Evolutionary conservation across 345 rosid genomes (phyloP).

Genomic region (Clarkia xantiana): DNA sequence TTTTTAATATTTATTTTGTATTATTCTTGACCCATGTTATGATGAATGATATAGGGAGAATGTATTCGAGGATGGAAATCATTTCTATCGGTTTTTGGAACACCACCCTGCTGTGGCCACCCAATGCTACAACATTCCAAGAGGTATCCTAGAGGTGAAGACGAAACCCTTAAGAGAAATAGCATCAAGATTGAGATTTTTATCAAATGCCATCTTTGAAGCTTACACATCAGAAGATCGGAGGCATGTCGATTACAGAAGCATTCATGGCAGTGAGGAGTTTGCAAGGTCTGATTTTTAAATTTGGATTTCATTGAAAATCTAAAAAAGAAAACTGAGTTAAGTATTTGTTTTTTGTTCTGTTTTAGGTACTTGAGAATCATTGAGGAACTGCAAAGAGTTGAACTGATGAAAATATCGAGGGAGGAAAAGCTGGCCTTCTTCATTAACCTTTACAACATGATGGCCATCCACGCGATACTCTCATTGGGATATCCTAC

Average conservation of each 20-base stretch:
- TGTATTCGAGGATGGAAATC: slow-evolving; percentile 70
- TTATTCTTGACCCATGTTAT: slow-evolving; percentile 6
- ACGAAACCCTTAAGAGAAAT: slow-evolving; percentile 58
- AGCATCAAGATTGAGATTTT: slow-evolving; percentile 50
- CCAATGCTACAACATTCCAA: slow-evolving; percentile 71
- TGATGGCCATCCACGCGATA: slow-evolving; percentile 84
- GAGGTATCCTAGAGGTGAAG: slow-evolving; percentile 61
- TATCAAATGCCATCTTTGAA: slow-evolving; percentile 60
- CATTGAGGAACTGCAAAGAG: slow-evolving; percentile 74
- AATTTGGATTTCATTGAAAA: neutral
- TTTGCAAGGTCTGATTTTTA: slow-evolving; percentile 54
- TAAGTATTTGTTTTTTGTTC: slow-evolving; percentile 21
- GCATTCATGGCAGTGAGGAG: slow-evolving; percentile 88
- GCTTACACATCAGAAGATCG: slow-evolving; percentile 69
- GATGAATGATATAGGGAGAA: slow-evolving; percentile 41
- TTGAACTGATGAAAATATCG: slow-evolving; percentile 41
- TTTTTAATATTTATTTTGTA: slow-evolving; percentile 3
- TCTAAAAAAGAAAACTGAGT: too few species aligned
- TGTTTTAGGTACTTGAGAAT: slow-evolving; percentile 50
- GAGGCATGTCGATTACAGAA: slow-evolving; percentile 75
- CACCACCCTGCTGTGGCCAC: slow-evolving; percentile 61
- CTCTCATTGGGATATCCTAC: slow-evolving; percentile 51
- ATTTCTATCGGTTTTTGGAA: slow-evolving; percentile 66
- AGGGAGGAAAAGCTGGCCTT: slow-evolving; percentile 78
- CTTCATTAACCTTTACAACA: slow-evolving; percentile 71